phyloP scores from a whole-genome alignment of 257 asterid species.

The Linaria vulgaris region DNA sequence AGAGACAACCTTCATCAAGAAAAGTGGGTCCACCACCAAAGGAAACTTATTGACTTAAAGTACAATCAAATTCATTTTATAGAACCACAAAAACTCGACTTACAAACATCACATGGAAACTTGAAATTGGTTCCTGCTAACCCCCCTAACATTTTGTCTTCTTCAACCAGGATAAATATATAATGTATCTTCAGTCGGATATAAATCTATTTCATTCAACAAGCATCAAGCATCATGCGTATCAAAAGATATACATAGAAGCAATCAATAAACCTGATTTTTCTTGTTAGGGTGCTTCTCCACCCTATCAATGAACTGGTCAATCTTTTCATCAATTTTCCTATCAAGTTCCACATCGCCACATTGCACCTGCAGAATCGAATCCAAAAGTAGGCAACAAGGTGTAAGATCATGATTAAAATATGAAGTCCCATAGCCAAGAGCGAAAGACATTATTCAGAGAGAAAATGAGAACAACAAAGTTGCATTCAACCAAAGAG shows the following conservation, averaged over 20 bases:
- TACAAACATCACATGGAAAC: background rate
- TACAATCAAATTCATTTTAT: background rate
- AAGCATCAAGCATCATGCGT: slow-evolving; percentile 6
- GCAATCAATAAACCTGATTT: slow-evolving; percentile 66
- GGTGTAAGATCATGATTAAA: background rate
- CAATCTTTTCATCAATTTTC: slow-evolving; percentile 85
- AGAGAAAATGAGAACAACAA: no score
- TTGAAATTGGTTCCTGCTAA: slow-evolving; percentile 6
- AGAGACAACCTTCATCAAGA: no score
- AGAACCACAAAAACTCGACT: background rate
- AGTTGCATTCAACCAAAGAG: no score
- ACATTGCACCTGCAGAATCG: slow-evolving; percentile 72
- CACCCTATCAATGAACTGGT: slow-evolving; percentile 82
- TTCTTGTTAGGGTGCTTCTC: slow-evolving; percentile 94
- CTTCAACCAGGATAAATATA: slow-evolving; percentile 8
- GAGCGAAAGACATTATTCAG: background rate
- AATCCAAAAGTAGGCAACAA: slow-evolving; percentile 4
- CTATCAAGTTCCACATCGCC: slow-evolving; percentile 79
- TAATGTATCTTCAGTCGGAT: background rate
- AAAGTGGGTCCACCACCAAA: background rate
- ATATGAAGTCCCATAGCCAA: background rate
- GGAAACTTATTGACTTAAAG: background rate
- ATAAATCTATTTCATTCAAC: background rate
- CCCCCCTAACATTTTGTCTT: slow-evolving; percentile 17
- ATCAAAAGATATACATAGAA: slow-evolving; percentile 18